Evolutionary conservation across 106 monocot genomes (phyloP).

Genomic region (Dendrobium nobile): DNA sequence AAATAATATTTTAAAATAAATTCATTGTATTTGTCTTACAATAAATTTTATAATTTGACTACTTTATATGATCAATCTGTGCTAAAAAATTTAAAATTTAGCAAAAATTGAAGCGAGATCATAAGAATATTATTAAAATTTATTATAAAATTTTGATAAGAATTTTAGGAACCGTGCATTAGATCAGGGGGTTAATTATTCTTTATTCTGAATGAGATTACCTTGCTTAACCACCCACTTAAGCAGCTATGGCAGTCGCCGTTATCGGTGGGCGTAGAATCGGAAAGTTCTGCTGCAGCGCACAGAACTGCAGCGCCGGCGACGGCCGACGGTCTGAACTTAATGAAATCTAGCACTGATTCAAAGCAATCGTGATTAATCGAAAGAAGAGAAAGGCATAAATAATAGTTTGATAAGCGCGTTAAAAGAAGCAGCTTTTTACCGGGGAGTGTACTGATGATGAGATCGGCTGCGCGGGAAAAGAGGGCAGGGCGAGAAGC

Average conservation of each 20-base stretch:
- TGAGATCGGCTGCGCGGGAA: slow-evolving; percentile 37
- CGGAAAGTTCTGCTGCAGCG: slow-evolving; percentile 22
- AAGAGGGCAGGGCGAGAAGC: slow-evolving; percentile 8
- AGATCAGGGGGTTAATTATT: too few species aligned
- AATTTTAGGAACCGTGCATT: too few species aligned
- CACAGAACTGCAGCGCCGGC: slow-evolving; percentile 50
- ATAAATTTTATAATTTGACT: too few species aligned
- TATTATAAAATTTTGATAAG: too few species aligned
- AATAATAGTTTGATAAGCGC: background rate
- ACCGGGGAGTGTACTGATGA: slow-evolving; percentile 51
- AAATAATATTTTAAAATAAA: too few species aligned
- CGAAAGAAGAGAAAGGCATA: background rate
- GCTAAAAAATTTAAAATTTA: too few species aligned
- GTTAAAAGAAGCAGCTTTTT: slow-evolving; percentile 1
- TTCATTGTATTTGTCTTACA: too few species aligned
- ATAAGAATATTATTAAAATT: too few species aligned
- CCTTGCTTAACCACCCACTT: slow-evolving; percentile 27
- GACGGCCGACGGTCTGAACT: slow-evolving; percentile 45
- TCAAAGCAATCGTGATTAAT: background rate
- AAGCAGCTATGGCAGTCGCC: slow-evolving; percentile 10
- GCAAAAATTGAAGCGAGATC: too few species aligned
- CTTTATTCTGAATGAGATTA: slow-evolving; percentile 4
- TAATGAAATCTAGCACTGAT: slow-evolving; percentile 58
- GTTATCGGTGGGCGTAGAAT: slow-evolving; percentile 6
- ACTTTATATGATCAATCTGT: too few species aligned